Evolutionary conservation across 257 asterid genomes (phyloP).

Genomic region (Solanum appendiculatum): DNA sequence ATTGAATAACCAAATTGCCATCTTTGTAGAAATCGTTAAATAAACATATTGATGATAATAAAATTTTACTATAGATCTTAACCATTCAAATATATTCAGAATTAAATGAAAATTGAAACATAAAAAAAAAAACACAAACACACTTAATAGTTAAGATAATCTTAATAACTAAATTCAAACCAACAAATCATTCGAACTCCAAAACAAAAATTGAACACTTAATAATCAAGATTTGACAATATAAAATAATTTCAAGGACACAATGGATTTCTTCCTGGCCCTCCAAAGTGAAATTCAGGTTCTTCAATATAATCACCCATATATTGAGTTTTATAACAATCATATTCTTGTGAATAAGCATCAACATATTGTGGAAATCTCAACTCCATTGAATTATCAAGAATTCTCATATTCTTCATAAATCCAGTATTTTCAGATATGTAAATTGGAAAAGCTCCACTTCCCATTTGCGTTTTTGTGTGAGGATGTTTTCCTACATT

Average conservation of each 20-base stretch:
- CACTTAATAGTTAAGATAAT: too few species aligned
- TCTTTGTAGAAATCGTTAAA: not conserved
- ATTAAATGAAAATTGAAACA: too few species aligned
- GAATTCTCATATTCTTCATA: slow-evolving; percentile 39
- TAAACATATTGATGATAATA: not conserved
- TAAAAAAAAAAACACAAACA: too few species aligned
- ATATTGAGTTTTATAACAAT: slow-evolving; percentile 29
- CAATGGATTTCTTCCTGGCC: slow-evolving; percentile 34
- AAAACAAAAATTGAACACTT: not conserved
- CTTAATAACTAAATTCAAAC: not conserved
- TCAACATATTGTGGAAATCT: slow-evolving; percentile 26
- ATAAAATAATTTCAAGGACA: slow-evolving; percentile 17
- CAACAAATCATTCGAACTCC: not conserved
- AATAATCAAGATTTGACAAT: not conserved
- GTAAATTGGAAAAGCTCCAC: slow-evolving; percentile 25
- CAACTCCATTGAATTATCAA: slow-evolving; percentile 16
- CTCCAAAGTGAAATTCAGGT: slow-evolving; percentile 69
- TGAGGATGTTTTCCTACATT: slow-evolving; percentile 44
- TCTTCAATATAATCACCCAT: slow-evolving; percentile 36
- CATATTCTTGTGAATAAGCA: slow-evolving; percentile 36
- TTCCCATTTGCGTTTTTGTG: slow-evolving; percentile 52
- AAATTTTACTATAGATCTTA: not conserved
- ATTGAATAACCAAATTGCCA: not conserved
- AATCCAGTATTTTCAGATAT: slow-evolving; percentile 19
- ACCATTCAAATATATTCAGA: too few species aligned